Percentiles rank a stretch among this genome's conserved stretches.
These are phyloP conservation scores for Aspergillus bombycis DNA, from an alignment of 2,329 filamentous ascomycete genomes.

Conservation along the genomic window DNA sequence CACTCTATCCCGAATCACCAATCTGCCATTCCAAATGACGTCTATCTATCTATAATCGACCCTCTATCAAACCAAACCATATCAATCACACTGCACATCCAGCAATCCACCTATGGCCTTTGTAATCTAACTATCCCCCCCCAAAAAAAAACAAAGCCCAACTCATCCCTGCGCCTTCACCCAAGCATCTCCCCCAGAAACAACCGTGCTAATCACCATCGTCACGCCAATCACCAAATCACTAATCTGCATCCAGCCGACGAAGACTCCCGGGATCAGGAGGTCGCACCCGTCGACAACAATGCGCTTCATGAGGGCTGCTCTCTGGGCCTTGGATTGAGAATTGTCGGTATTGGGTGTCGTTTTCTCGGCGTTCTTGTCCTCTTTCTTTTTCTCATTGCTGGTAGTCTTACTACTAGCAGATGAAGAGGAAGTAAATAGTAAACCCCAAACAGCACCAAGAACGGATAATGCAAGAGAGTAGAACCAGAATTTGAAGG, in stretches of 20 bases:
- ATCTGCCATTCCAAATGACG: no score
- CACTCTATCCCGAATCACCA: no score
- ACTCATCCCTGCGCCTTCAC: slow-evolving; percentile 16
- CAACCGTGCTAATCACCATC: slow-evolving; percentile 64
- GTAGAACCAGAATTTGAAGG: slow-evolving; percentile 72
- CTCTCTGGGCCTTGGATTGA: background rate
- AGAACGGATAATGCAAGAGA: slow-evolving; percentile 58
- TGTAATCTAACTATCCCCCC: no score
- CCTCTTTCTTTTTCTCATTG: slow-evolving; percentile 4
- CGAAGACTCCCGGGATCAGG: slow-evolving; percentile 60
- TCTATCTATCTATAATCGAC: background rate
- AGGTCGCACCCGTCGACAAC: slow-evolving; percentile 65
- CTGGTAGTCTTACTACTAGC: slow-evolving; percentile 17
- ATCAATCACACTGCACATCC: background rate
- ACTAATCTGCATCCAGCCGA: slow-evolving; percentile 63
- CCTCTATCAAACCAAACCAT: background rate
- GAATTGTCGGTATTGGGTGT: slow-evolving; percentile 27
- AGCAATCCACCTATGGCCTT: background rate
- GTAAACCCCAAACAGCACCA: slow-evolving; percentile 28
- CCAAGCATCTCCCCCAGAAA: slow-evolving; percentile 67
- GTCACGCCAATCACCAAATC: slow-evolving; percentile 58
- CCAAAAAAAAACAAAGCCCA: background rate
- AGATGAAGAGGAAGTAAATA: slow-evolving; percentile 20
- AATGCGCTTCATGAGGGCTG: slow-evolving; percentile 51
- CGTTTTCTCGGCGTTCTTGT: slow-evolving; percentile 25